phyloP scores from a whole-genome alignment of 257 asterid genomes.

The Phtheirospermum japonicum region DNA sequence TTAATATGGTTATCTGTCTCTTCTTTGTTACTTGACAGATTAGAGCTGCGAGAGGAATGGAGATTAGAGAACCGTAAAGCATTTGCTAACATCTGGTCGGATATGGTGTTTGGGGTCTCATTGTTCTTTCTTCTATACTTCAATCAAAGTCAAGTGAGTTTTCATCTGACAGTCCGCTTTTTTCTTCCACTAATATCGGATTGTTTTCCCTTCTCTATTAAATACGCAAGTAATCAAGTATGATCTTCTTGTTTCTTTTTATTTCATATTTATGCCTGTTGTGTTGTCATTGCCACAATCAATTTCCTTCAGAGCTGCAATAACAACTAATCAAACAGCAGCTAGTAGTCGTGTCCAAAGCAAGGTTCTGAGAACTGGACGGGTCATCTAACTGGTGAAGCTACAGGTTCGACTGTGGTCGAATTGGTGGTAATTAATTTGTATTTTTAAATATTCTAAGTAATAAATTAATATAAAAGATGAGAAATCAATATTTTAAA shows the following conservation, averaged over 20 bases:
- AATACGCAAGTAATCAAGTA: neutral
- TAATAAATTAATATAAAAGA: too few species aligned
- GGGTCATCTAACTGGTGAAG: too few species aligned
- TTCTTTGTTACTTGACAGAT: slow-evolving; percentile 43
- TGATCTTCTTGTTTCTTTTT: neutral
- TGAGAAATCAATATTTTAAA: too few species aligned
- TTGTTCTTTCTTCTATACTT: slow-evolving; percentile 74
- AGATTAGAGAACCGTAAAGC: slow-evolving; percentile 90
- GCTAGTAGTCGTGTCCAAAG: neutral
- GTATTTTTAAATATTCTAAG: too few species aligned
- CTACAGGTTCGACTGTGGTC: too few species aligned
- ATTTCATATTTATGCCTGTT: neutral
- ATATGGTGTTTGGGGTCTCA: slow-evolving; percentile 81
- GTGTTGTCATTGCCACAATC: neutral
- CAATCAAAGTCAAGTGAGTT: slow-evolving; percentile 79
- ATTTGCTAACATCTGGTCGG: slow-evolving; percentile 97
- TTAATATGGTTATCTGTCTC: slow-evolving; percentile 11
- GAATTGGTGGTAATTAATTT: too few species aligned
- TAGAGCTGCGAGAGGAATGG: slow-evolving; percentile 82
- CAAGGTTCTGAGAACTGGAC: too few species aligned
- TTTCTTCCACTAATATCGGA: slow-evolving; percentile 20
- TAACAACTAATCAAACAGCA: neutral
- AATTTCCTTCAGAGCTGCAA: neutral
- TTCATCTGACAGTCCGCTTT: slow-evolving; percentile 10
- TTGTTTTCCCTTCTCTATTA: neutral